phyloP scores from a whole-genome alignment of 805 yeast species.

The Wickerhamiella hasegawae region DNA sequence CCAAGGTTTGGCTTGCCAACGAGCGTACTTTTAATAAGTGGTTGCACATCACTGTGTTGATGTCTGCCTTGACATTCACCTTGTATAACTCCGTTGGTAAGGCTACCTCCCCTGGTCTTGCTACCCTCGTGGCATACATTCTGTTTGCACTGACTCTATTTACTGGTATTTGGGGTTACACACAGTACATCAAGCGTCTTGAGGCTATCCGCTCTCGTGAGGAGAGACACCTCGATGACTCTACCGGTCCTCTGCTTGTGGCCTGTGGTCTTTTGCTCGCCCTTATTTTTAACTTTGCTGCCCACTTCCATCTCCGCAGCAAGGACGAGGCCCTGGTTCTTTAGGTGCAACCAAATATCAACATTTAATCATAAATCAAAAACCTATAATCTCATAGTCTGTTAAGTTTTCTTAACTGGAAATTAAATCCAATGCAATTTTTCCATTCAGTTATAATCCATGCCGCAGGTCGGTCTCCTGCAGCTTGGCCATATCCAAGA shows the following conservation, averaged over 20 bases:
- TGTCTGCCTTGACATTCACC: constrained; percentile 73
- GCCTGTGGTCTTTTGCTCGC: constrained; percentile 54
- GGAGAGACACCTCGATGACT: constrained; percentile 76
- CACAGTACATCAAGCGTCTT: constrained; percentile 54
- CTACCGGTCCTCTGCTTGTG: constrained; percentile 74
- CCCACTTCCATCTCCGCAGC: constrained; percentile 30
- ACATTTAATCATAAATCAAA: no score
- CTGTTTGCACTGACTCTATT: constrained; percentile 73
- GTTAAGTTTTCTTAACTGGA: no score
- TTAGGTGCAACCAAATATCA: no score
- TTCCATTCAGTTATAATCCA: no score
- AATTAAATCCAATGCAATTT: no score
- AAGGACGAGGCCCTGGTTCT: no score
- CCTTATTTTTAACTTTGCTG: constrained; percentile 53
- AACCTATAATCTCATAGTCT: no score
- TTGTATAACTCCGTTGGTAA: constrained; percentile 58
- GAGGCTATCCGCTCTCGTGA: constrained; percentile 63
- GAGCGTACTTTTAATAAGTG: constrained; percentile 95
- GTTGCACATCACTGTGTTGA: constrained; percentile 75
- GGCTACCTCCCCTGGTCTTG: constrained; percentile 40
- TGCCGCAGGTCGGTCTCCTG: no score
- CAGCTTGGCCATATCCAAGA: no score
- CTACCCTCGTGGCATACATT: constrained; percentile 56
- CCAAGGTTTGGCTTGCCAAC: constrained; percentile 96
- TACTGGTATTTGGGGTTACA: constrained; percentile 81